Evolutionary conservation across 23 red algal genomes (phyloP), one percentile per base, ranked within the genome.

Genomic region (Gracilaria domingensis): DNA sequence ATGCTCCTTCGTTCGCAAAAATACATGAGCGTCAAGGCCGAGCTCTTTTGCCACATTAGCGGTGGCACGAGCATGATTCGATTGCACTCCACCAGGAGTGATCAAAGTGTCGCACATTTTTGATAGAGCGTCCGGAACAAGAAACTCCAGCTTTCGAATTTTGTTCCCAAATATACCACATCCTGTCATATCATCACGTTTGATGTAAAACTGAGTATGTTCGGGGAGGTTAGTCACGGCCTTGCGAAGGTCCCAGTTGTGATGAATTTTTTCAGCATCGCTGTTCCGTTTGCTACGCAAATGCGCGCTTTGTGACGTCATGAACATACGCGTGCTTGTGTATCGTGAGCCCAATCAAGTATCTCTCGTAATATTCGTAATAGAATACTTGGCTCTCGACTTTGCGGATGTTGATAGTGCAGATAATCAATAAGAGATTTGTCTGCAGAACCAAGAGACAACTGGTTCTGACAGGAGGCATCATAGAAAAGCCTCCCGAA

Each of bases 121-220:
- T 11, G 67, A 57, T 18, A 88, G 23, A 23, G 93, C 93, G 39
- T 88, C 76, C 3, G 86, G 79, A 9, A 95, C 47, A 29, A 88
- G 49, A 30, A 95, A 95, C 60, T 88, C 85, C 18, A 95, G 93
- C 86, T 95, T 95, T 61, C 93, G 76, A 48, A 88, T 80, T 50
- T 95, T 95, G 86, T 88, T 89, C 4, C 93, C 86, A n/a, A 74
- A 88, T 47, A 67, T 77, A 23, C 51, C 42, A 13, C 37, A 55
- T 1, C 83, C 93, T 18, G 93, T 88, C 65, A 82, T 62, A 21
- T 95, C 93, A 25, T 95, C 93, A 0, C 93, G 82, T 62, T 95
- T 95, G 45, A 95, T 79, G 57, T 93, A 75, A 32, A 93, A 64
- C 17, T 66, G 23, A 29, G 59, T 49, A 14, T 69, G 33, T 0